Evolutionary conservation across 1,139 yeast species (phyloP).

Genomic region (Groenewaldozyma auringiensis): DNA sequence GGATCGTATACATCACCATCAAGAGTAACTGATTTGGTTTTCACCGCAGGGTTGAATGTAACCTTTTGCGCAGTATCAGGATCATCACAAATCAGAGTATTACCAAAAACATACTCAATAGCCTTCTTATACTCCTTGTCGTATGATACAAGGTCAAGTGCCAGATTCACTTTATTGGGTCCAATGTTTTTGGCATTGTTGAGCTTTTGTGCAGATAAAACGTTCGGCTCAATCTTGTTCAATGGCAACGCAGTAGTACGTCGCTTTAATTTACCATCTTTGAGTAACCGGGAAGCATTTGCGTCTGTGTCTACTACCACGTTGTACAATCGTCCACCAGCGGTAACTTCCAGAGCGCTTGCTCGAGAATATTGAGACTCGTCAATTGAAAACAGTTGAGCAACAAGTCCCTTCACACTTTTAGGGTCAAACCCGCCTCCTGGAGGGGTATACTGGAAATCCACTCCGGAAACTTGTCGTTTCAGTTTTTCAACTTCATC

Average conservation of each 20-base stretch:
- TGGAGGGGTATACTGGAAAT: slow-evolving; percentile 67
- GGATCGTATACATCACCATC: slow-evolving; percentile 97
- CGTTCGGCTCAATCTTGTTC: slow-evolving; percentile 64
- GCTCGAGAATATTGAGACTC: slow-evolving; percentile 56
- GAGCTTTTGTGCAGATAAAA: slow-evolving; percentile 28
- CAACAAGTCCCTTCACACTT: slow-evolving; percentile 82
- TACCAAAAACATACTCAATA: slow-evolving; percentile 88
- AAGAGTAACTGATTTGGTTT: slow-evolving; percentile 79
- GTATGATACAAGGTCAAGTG: slow-evolving; percentile 69
- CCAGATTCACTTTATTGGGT: slow-evolving; percentile 82
- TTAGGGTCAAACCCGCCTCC: slow-evolving; percentile 46
- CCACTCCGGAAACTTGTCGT: slow-evolving; percentile 64
- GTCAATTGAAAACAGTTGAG: slow-evolving; percentile 66
- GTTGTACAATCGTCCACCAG: slow-evolving; percentile 85
- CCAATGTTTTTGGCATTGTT: slow-evolving; percentile 56
- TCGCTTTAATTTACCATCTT: slow-evolving; percentile 67
- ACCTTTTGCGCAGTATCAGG: slow-evolving; percentile 82
- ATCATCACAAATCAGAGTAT: slow-evolving; percentile 76
- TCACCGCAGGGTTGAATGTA: slow-evolving; percentile 75
- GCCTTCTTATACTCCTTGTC: slow-evolving; percentile 67
- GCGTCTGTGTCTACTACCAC: slow-evolving; percentile 85
- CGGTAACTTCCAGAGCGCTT: slow-evolving; percentile 85
- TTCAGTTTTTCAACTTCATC: slow-evolving; percentile 50
- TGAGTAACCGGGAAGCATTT: slow-evolving; percentile 74
- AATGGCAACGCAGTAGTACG: slow-evolving; percentile 90